A percentile compares a stretch with the other conserved stretches of the same genome.
phyloP scores from a whole-genome alignment of 2,329 filamentous ascomycete species.

The Didymella sp. region DNA sequence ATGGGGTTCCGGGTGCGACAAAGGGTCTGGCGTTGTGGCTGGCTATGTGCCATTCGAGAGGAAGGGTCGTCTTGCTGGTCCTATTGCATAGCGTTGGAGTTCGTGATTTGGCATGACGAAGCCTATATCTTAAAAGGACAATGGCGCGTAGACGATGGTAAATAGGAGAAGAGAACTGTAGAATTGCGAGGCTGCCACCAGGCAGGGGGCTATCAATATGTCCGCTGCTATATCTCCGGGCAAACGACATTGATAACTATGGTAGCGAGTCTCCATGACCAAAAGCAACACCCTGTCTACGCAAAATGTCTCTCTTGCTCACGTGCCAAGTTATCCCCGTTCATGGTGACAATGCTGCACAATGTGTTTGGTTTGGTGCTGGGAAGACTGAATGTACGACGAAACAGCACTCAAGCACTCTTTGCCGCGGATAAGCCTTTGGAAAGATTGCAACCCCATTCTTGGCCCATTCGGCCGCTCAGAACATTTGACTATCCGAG shows the following conservation, averaged over 20 bases:
- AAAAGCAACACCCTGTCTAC: background rate
- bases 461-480: background rate
- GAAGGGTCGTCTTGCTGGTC: background rate
- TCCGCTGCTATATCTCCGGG: background rate
- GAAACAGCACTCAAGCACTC: conserved; percentile 6
- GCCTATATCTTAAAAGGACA: background rate
- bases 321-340: background rate
- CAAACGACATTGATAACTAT: background rate
- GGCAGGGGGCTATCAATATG: background rate
- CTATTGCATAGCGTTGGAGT: conserved; percentile 1
- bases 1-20: no score
- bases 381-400: background rate
- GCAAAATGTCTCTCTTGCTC: background rate
- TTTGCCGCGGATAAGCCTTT: conserved; percentile 11
- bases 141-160: background rate
- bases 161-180: background rate
- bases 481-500: background rate
- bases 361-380: background rate
- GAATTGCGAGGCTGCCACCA: background rate
- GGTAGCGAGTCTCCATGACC: background rate
- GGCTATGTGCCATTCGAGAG: background rate
- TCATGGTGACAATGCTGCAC: background rate
- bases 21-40: background rate
- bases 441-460: background rate
- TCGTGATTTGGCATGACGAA: background rate